A percentile compares a stretch with the other conserved stretches of the same genome.
These are phyloP conservation scores for Pichia sp. DNA, from an alignment of 1,139 yeast genomes.

Conservation along the genomic window DNA sequence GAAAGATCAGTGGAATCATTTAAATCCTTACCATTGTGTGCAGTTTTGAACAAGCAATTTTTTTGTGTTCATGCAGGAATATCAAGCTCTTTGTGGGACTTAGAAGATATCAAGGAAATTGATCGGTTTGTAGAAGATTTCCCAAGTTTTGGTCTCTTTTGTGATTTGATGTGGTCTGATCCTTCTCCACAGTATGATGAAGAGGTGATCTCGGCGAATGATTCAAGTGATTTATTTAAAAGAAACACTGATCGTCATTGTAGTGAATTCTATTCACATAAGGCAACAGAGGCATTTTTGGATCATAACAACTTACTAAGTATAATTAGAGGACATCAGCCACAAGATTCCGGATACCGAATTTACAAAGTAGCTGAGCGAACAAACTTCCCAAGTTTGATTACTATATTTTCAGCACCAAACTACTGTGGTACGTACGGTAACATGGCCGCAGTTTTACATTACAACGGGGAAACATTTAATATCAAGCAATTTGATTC, in stretches of 20 bases:
- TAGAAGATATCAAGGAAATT: slow-evolving; percentile 66
- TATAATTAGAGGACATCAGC: slow-evolving; percentile 89
- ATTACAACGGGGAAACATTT: slow-evolving; percentile 86
- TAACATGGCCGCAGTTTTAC: slow-evolving; percentile 83
- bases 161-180: slow-evolving; percentile 97
- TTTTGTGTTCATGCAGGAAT: slow-evolving; percentile 93
- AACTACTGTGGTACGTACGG: slow-evolving; percentile 91
- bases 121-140: slow-evolving; percentile 74
- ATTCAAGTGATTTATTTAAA: slow-evolving; percentile 51
- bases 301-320: slow-evolving; percentile 64
- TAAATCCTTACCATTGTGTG: slow-evolving; percentile 77
- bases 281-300: slow-evolving; percentile 74
- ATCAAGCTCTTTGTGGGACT: slow-evolving; percentile 60
- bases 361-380: slow-evolving; percentile 79
- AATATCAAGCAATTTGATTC: slow-evolving; percentile 90
- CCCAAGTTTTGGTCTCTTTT: slow-evolving; percentile 81
- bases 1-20: slow-evolving; percentile 78
- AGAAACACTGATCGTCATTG: slow-evolving; percentile 89
- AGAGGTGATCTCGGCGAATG: slow-evolving; percentile 35
- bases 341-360: slow-evolving; percentile 84
- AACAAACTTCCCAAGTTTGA: slow-evolving; percentile 82
- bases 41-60: slow-evolving; percentile 67
- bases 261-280: slow-evolving; percentile 93
- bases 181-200: slow-evolving; percentile 72
- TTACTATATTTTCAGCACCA: slow-evolving; percentile 94